A percentile compares a stretch with the other conserved stretches of the same genome.
phyloP scores from a whole-genome alignment of 805 yeast species.

The baker's yeast (Saccharomyces cerevisiae) region DNA sequence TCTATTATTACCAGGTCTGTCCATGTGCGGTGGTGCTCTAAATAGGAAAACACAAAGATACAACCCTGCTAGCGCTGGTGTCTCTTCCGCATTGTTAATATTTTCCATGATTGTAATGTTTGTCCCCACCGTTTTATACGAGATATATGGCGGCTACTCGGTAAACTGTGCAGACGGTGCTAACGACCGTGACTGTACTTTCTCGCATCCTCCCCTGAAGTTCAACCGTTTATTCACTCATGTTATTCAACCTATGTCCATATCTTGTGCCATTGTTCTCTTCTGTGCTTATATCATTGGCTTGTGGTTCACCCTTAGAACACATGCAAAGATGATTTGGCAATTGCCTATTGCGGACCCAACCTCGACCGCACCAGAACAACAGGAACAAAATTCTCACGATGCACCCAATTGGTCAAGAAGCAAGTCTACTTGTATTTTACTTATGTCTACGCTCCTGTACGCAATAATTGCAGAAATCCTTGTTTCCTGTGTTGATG shows the following conservation, averaged over 20 bases:
- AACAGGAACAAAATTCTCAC: constrained; percentile 53
- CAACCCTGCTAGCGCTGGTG: constrained; percentile 95
- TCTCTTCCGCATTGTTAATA: constrained; percentile 88
- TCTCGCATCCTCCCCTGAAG: constrained; percentile 66
- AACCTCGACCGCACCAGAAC: constrained; percentile 2
- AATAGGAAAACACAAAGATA: constrained; percentile 88
- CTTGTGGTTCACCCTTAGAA: constrained; percentile 82
- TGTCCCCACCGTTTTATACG: constrained; percentile 85
- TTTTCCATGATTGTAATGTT: constrained; percentile 87
- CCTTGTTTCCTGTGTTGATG: constrained; percentile 85
- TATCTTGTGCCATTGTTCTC: constrained; percentile 69
- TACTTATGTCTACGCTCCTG: constrained; percentile 73
- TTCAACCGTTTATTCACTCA: constrained; percentile 57
- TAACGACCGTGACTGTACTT: constrained; percentile 45
- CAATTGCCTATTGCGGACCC: constrained; percentile 45
- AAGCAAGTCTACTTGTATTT: constrained; percentile 69
- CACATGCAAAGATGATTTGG: constrained; percentile 97
- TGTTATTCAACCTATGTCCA: constrained; percentile 74
- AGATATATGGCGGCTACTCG: constrained; percentile 81
- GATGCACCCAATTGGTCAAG: constrained; percentile 98
- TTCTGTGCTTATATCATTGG: constrained; percentile 85
- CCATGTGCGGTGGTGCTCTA: constrained; percentile 97
- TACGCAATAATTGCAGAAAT: constrained; percentile 94
- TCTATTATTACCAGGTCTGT: constrained; percentile 79
- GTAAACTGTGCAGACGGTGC: constrained; percentile 46